These are phyloP conservation scores for Puccinia sorghi DNA, from an alignment of 1,284 basidiomycete genomes.

Conservation along the genomic window DNA sequence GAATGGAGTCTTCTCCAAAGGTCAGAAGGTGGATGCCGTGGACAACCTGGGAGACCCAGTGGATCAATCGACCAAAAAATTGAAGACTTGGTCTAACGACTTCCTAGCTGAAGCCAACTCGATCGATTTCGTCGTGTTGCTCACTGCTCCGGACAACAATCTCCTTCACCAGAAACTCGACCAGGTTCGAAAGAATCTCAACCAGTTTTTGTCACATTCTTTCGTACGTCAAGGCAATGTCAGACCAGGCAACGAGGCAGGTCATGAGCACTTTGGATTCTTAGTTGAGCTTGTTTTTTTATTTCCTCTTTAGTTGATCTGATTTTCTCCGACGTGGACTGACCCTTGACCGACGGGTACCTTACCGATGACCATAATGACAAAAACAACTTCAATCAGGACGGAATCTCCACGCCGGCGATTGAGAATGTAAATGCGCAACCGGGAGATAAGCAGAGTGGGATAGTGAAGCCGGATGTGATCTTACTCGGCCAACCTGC, in stretches of 20 bases:
- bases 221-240: conserved; percentile 32
- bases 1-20: conserved; percentile 8
- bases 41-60: conserved; percentile 46
- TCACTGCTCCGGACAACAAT: conserved; percentile 22
- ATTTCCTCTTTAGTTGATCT: background rate
- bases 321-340: background rate
- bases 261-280: conserved; percentile 43
- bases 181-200: background rate
- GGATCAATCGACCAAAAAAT: conserved; percentile 23
- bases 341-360: too few relatives aligned
- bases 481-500: conserved; percentile 40
- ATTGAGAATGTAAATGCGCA: conserved; percentile 27
- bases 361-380: too few relatives aligned
- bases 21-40: conserved; percentile 39
- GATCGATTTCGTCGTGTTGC: conserved; percentile 41
- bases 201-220: background rate
- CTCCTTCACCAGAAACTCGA: conserved; percentile 8
- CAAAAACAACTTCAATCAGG: conserved; percentile 12
- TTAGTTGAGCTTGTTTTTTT: conserved; percentile 16
- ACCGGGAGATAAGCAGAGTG: conserved; percentile 32
- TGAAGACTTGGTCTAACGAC: conserved; percentile 43
- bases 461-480: conserved; percentile 43
- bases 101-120: conserved; percentile 19
- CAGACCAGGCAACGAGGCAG: conserved; percentile 35
- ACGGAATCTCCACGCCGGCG: conserved; percentile 37